These are phyloP conservation scores for Bertia moriformis DNA, from an alignment of 2,329 filamentous ascomycete genomes.

Conservation along the genomic window DNA sequence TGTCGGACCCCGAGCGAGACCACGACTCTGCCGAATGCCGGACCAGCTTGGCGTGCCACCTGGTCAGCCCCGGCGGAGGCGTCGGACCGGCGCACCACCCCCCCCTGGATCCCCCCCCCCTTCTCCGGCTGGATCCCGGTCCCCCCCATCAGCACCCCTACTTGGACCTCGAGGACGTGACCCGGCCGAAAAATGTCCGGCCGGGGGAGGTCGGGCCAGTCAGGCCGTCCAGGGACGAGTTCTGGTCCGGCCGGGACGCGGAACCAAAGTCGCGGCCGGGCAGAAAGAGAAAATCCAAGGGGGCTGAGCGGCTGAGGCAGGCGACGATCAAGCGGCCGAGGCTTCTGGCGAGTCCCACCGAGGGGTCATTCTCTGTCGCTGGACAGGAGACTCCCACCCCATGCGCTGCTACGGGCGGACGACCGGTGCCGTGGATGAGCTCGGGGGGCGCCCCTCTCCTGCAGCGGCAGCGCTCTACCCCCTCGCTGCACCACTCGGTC, in stretches of 20 bases:
- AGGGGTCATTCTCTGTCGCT: neutral
- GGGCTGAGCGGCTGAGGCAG: neutral
- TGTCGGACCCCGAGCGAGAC: neutral
- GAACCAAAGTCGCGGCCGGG: neutral
- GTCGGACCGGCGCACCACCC: neutral
- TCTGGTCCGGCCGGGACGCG: neutral
- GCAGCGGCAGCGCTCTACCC: too few relatives aligned
- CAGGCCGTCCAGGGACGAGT: neutral
- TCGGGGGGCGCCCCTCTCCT: too few relatives aligned
- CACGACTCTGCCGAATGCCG: neutral
- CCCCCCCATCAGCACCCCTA: too few relatives aligned
- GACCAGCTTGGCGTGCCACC: neutral
- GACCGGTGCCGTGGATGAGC: neutral
- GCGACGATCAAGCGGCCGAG: neutral
- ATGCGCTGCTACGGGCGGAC: neutral
- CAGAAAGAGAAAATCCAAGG: neutral
- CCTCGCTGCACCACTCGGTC: too few relatives aligned
- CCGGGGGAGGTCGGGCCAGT: too few relatives aligned
- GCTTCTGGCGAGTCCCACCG: too few relatives aligned
- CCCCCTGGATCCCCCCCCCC: neutral
- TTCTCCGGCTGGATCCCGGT: too few relatives aligned
- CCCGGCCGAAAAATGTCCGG: neutral
- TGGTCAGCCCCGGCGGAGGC: neutral
- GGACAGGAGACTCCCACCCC: neutral
- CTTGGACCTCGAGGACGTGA: too few relatives aligned